phyloP scores from a whole-genome alignment of 2,329 filamentous ascomycete genomes.

The Aspergillus melleus region DNA sequence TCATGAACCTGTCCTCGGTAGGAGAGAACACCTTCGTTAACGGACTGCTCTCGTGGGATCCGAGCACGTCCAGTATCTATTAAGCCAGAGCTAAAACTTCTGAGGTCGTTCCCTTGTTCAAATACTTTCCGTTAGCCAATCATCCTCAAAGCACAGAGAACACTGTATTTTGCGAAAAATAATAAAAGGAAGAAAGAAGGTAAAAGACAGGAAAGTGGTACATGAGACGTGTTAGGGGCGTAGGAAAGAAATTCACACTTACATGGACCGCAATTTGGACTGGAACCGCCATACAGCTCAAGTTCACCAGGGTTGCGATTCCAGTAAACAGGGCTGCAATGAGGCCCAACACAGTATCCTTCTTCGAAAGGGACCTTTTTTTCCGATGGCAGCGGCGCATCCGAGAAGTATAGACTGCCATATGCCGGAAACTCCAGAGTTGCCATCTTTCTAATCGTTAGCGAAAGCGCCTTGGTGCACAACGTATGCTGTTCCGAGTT shows the following conservation, averaged over 20 bases:
- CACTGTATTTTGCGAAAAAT: not conserved
- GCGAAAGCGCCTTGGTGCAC: conserved; percentile 32
- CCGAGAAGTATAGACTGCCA: conserved; percentile 39
- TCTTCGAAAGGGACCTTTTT: conserved; percentile 27
- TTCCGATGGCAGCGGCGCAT: conserved; percentile 23
- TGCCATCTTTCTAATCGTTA: conserved; percentile 32
- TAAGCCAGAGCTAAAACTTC: conserved; percentile 19
- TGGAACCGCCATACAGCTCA: conserved; percentile 18
- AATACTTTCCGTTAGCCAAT: conserved; percentile 9
- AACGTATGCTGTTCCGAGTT: conserved; percentile 25
- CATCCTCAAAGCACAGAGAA: not conserved
- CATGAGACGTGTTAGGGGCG: not conserved
- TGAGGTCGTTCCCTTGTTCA: conserved; percentile 19
- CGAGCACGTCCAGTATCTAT: conserved; percentile 24
- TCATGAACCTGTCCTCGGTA: conserved; percentile 21
- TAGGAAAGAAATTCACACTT: conserved; percentile 15
- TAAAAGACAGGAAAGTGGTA: not conserved
- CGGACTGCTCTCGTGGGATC: conserved; percentile 13
- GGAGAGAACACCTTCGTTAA: conserved; percentile 4
- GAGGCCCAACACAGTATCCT: conserved; percentile 35
- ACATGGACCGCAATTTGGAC: conserved; percentile 24
- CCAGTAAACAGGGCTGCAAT: conserved; percentile 21
- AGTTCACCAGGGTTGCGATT: conserved; percentile 17
- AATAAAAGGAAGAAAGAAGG: not conserved
- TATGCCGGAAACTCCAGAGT: conserved; percentile 39